Conservation (phyloP, 345 rosid species). For the Eutrema japonicum region DNA sequence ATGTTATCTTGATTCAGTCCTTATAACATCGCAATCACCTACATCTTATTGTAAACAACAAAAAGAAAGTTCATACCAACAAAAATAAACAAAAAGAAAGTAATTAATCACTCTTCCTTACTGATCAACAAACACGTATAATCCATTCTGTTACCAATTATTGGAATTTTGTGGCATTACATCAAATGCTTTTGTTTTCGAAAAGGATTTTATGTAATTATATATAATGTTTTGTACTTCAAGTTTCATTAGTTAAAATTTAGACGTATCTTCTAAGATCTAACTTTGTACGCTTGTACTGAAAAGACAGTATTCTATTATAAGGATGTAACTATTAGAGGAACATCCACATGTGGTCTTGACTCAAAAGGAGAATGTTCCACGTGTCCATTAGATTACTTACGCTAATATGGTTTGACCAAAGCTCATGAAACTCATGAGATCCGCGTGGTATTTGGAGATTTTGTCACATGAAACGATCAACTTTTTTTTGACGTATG, state of each 20-base stretch:
- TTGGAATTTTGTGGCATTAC: constrained; percentile 26
- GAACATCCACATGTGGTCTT: constrained; percentile 33
- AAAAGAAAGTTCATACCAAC: not conserved
- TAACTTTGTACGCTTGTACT: constrained; percentile 30
- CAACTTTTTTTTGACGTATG: too few relatives aligned
- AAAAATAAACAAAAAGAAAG: not conserved
- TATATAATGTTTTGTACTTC: constrained; percentile 27
- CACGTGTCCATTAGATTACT: constrained; percentile 27
- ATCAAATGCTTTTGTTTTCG: constrained; percentile 29
- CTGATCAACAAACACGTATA: constrained; percentile 25
- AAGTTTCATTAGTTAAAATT: constrained; percentile 28
- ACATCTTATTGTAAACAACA: not conserved
- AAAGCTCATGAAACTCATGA: constrained; percentile 20
- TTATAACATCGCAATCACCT: constrained; percentile 17
- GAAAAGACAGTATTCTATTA: constrained; percentile 11
- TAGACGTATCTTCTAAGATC: constrained; percentile 31
- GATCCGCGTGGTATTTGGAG: constrained; percentile 24
- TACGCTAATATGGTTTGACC: constrained; percentile 1
- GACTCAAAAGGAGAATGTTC: constrained; percentile 21
- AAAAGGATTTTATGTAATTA: not conserved
- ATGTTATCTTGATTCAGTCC: not conserved
- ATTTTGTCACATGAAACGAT: constrained; percentile 33
- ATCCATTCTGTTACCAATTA: constrained; percentile 32
- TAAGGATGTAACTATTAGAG: constrained; percentile 18
- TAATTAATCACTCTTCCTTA: constrained; percentile 10